A percentile compares a stretch with the other conserved stretches of the same genome.
Conservation (phyloP, 148 eudicot species). For the Fagopyrum tataricum region DNA sequence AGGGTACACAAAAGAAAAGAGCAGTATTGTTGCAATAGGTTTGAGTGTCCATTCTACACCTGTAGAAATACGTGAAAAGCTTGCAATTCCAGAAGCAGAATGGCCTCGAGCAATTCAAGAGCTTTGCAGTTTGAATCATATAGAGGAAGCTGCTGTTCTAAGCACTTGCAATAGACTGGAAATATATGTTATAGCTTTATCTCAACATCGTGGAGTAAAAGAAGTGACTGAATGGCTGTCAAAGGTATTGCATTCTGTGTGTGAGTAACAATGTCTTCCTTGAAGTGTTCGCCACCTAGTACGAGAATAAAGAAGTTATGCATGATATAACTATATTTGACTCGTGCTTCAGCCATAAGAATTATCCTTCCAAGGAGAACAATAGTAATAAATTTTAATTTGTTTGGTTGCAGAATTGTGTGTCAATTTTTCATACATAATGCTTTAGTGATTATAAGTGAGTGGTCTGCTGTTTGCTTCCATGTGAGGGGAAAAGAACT, state of each 20-base stretch:
- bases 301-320: background rate
- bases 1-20: slow-evolving; percentile 94
- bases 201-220: slow-evolving; percentile 92
- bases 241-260: slow-evolving; percentile 61
- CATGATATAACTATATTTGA: background rate
- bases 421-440: background rate
- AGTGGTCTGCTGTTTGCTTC: background rate
- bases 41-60: slow-evolving; percentile 83
- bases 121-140: slow-evolving; percentile 78
- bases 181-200: slow-evolving; percentile 86
- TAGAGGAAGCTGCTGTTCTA: slow-evolving; percentile 96
- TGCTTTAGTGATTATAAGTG: background rate
- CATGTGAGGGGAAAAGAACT: background rate
- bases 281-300: background rate
- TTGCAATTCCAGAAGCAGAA: slow-evolving; percentile 98
- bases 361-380: background rate
- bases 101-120: slow-evolving; percentile 95
- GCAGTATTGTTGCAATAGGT: slow-evolving; percentile 89
- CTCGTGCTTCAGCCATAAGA: background rate
- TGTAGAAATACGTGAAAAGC: slow-evolving; percentile 92
- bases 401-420: background rate
- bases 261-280: background rate
- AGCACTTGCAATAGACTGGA: slow-evolving; percentile 97
- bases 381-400: background rate
- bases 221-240: slow-evolving; percentile 99